Evolutionary conservation across 768 basidiomycete species (phyloP), one percentile per base, ranked within the genome.

Genomic region (Astraeus odoratus): DNA sequence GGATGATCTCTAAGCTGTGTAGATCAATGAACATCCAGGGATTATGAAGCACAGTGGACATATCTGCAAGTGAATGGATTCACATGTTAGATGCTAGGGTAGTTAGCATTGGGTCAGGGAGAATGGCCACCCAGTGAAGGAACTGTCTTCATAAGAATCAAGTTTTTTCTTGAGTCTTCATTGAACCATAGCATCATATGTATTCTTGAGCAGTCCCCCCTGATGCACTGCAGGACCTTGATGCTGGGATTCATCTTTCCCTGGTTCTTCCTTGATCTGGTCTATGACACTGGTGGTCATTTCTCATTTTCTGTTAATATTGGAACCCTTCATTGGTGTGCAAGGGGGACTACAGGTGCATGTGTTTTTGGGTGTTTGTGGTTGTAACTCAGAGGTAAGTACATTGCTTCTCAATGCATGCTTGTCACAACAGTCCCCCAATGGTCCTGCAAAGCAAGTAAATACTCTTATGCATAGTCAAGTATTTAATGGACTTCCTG

Each of bases 21-120:
- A n/a, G n/a, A n/a, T 53, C 35, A 3, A 52, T 50, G 24, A 56
- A 30, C 19, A 19, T 13, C 46, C 31, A 47, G 65, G 60, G 16
- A 68, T 42, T 34, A 27, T 46, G 43, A 41, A 56, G 18, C 26
- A 41, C n/a, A 18, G 9, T 31, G 12, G 40, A 33, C 7, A 59
- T 42, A 36, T 59, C 58, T 0, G 43, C 51, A 20, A 50, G 12
- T 12, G 53, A 51, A 8, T 23, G 16, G 2, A 57, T 41, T 10
- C 43, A 44, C 5, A 50, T 46, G 9, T 42, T 48, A 5, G 50
- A 50, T 8, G 60, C 57, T 19, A 68, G 50, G 13, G 52, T 51
- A 12, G 53, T 57, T 7, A 67, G 45, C 4, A 55, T 31, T 3
- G 43, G 26, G 42, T 68, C 63, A 7, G 64, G 64, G 9, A 67